phyloP scores from a whole-genome alignment of 2,329 filamentous ascomycete species.

The Colletotrichum sp. region DNA sequence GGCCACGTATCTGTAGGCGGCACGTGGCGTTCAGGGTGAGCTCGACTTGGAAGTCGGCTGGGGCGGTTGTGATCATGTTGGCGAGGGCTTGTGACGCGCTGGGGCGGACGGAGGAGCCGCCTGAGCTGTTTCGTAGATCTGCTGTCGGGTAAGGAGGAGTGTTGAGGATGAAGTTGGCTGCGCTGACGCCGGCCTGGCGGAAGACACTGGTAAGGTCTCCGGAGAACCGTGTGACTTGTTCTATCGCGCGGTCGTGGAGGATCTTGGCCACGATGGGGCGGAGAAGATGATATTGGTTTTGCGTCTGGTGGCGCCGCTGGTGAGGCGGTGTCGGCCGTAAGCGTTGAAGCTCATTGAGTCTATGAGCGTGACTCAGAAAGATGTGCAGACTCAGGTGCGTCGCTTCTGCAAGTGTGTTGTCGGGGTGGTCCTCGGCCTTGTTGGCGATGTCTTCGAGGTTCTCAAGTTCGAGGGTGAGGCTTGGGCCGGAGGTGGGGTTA shows the following conservation, averaged over 20 bases:
- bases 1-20: constrained; percentile 46
- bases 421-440: constrained; percentile 35
- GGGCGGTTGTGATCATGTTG: constrained; percentile 41
- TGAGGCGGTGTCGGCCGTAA: constrained; percentile 58
- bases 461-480: constrained; percentile 68
- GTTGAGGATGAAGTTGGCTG: constrained; percentile 45
- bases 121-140: constrained; percentile 28
- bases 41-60: constrained; percentile 45
- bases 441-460: constrained; percentile 30
- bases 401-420: constrained; percentile 64
- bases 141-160: constrained; percentile 36
- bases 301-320: constrained; percentile 41
- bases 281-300: constrained; percentile 55
- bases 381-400: constrained; percentile 73
- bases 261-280: constrained; percentile 56
- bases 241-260: constrained; percentile 45
- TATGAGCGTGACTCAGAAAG: constrained; percentile 79
- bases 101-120: constrained; percentile 37
- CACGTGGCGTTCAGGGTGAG: constrained; percentile 48
- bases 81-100: constrained; percentile 49
- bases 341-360: constrained; percentile 72
- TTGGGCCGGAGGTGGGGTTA: constrained; percentile 54
- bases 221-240: constrained; percentile 43
- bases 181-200: constrained; percentile 46
- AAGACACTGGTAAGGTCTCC: constrained; percentile 48